Evolutionary conservation across 352 stramenopile genomes (phyloP), one percentile per base, ranked within the genome.

Genomic region (Globisporangium camurandrum): DNA sequence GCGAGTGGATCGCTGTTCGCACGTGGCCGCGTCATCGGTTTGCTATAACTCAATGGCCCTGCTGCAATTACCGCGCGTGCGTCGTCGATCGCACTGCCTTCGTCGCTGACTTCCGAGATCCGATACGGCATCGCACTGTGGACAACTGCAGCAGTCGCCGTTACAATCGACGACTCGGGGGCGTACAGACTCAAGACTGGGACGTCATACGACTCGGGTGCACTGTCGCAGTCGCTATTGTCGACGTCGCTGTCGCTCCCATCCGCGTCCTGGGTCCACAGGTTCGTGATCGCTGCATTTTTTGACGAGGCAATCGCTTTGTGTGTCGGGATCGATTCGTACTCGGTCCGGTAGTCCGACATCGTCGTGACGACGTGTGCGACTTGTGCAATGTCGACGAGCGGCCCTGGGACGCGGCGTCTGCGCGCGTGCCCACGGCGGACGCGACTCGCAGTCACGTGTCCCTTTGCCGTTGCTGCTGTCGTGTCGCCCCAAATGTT

Each of bases 371-470:
- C 64, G 3, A 80, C 72, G 54, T 91, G 66, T 3, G 79, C 79
- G 36, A 91, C 79, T 49, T 91, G 79, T 22, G 61, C 47, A 49
- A 91, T 88, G 57, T 84, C 72, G 4, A 84, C 62, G n/a, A 82
- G 56, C 4, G 66, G 70, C 1, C 64, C 69, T 1, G 46, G 31
- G 30, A 46, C 31, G 28, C 46, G n/a, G n/a, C n/a, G 46, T 12
- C 40, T 37, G 8, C 39, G 38, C 16, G 45, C 28, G 27, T 45
- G 52, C 0, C 63, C 62, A 1, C 47, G 56, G 28, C 66, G 66
- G 59, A 39, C 71, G 57, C 17, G 75, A 59, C 28, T 69, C 54
- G 19, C 31, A 7, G 19, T 27, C 17, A 12, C 8, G 33, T 20
- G n/a, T 39, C n/a, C n/a, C 10, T 2, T 31, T 11, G 11, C 2